Evolutionary conservation across 176 grass and related monocot genomes (phyloP), one percentile per base, ranked within the genome.

Genomic region (Zoysia pacifica): DNA sequence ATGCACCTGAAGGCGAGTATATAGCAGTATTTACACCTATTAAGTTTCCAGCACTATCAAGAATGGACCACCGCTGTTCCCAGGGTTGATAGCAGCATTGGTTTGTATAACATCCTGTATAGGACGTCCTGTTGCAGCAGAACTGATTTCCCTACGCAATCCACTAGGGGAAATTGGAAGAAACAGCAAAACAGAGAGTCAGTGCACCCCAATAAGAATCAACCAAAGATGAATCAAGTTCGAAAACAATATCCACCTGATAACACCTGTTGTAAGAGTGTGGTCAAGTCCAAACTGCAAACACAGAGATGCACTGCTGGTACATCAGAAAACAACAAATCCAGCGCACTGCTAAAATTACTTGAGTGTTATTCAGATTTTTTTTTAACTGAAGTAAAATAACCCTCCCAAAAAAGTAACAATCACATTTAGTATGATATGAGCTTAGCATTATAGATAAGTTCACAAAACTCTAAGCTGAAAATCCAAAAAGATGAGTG

Each of bases 101-200:
- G 96, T 99, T 80, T 99, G 96, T 85, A 99, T 99, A 36, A 99
- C 96, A 82, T 99, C 96, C 78, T 99, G 96, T 91, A 99, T 99
- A 85, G 96, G 96, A n/a, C 96, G 88, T 72, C 96, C 96, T 11
- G 96, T 95, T 79, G 96, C 96, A 70, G 96, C 96, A 71, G 96
- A 99, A 87, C 92, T 99, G 77, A 99, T 99, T 87, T 99, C 96
- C 91, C 96, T 91, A 39, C 92, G 90, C 72, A 99, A 36, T 66
- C 96, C 96, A 90, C 96, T 99, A 48, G 1, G n/a, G 12, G n/a
- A 60, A 36, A 36, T 60, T 16, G 67, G 46, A 41, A 63, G 37
- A 66, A 40, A 78, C 16, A 50, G 39, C 1, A 74, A 85, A 38
- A 62, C 0, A 86, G 53, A 37, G 36, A 77, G 13, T 76, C 65